Evolutionary conservation across 805 yeast genomes (phyloP).

Genomic region (Saccharomycopsis sp.): DNA sequence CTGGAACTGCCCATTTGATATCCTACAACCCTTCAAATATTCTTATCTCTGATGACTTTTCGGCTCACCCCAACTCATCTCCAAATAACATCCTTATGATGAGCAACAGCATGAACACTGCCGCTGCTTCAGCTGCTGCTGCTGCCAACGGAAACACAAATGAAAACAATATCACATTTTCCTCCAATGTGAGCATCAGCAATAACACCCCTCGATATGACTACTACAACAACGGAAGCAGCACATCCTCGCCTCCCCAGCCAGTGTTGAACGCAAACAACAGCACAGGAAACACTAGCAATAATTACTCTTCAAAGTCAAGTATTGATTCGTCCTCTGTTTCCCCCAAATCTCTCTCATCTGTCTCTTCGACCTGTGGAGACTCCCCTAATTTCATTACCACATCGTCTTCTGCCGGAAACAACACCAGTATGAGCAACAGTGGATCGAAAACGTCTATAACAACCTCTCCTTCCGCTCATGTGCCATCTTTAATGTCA

Average conservation of each 20-base stretch:
- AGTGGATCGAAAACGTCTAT: neutral
- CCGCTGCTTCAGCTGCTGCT: neutral
- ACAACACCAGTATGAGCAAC: slow-evolving; percentile 3
- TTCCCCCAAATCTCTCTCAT: slow-evolving; percentile 11
- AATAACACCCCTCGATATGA: neutral
- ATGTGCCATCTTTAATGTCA: slow-evolving; percentile 12
- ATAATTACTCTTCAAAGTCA: slow-evolving; percentile 8
- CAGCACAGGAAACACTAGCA: slow-evolving; percentile 3
- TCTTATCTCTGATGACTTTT: slow-evolving; percentile 5
- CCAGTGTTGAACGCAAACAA: slow-evolving; percentile 2
- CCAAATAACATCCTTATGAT: neutral
- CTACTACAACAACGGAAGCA: neutral
- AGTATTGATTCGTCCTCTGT: slow-evolving; percentile 9
- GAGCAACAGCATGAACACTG: slow-evolving; percentile 2
- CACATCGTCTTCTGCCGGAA: neutral
- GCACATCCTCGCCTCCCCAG: neutral
- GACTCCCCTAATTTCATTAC: slow-evolving; percentile 6
- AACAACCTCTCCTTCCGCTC: slow-evolving; percentile 1
- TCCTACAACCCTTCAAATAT: neutral
- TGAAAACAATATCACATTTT: slow-evolving; percentile 2
- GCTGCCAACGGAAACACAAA: neutral
- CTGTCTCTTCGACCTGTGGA: slow-evolving; percentile 20
- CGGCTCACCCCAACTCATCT: slow-evolving; percentile 1
- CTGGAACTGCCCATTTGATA: neutral
- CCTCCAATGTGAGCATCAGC: neutral